Evolutionary conservation across 768 basidiomycete species (phyloP), one percentile per base, ranked within the genome.

Genomic region (Hericium alpestre): DNA sequence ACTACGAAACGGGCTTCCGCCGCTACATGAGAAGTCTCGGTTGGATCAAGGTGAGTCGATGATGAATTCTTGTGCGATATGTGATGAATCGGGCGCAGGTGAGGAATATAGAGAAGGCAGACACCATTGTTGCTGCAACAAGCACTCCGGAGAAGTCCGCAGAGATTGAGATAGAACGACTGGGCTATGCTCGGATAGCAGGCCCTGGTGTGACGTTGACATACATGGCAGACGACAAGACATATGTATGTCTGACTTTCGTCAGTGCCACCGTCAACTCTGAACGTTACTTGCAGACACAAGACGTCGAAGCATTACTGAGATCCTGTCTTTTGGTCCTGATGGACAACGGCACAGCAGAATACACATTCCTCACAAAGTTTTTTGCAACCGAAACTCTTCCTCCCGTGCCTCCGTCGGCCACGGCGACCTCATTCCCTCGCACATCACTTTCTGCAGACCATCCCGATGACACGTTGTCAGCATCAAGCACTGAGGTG

Each of bases 1-100:
- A 96, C 68, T 97, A 93, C 58, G 96, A 99, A 72, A 98, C 96
- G 20, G 91, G 87, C 0, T 94, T 97, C 68, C 76, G 96, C 59
- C 75, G 96, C 46, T 99, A 98, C 68, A 79, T 84, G 22, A 77
- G 96, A 48, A 87, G 85, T 65, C 73, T 99, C 50, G 80, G 83
- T 38, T 82, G 77, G 70, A 78, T 98, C 53, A 90, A 87, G 77
- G 88, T 88, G 47, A 51, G 72, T 46, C 16, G 23, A 41, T 25
- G 47, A n/a, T 15, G 25, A 25, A 55, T 2, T 46, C 20, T 5
- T 20, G 4, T 32, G 32, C 22, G 51, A 41, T 18, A 25, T 16
- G 43, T 37, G 15, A 16, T 32, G 38, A 53, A 55, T 39, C 27
- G 18, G 39, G 41, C 23, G 53, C 58, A 93, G 91, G 71, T 79